Conservation (phyloP, 805 yeast genomes). For the Clavispora carvajalis region DNA sequence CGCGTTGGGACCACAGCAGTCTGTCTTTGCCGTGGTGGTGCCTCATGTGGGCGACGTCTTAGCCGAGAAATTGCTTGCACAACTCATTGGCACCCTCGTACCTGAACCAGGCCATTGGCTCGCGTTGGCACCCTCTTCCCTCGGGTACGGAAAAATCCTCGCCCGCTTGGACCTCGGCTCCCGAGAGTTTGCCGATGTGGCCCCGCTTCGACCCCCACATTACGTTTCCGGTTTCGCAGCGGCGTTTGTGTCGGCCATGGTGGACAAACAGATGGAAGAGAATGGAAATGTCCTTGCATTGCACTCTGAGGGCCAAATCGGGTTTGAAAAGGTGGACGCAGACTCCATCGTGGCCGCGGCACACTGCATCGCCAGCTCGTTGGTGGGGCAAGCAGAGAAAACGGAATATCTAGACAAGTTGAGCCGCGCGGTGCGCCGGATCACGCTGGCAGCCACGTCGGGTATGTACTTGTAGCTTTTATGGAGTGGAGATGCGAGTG, state of each 20-base stretch:
- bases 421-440: constrained; percentile 18
- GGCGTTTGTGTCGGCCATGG: constrained; percentile 28
- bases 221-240: constrained; percentile 56
- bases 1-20: constrained; percentile 8
- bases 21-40: constrained; percentile 18
- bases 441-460: constrained; percentile 21
- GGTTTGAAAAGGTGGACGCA: constrained; percentile 48
- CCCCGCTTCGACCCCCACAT: constrained; percentile 52
- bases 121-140: constrained; percentile 31
- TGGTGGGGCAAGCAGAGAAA: constrained; percentile 3
- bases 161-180: constrained; percentile 17
- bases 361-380: constrained; percentile 1
- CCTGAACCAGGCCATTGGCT: constrained; percentile 19
- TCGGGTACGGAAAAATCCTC: constrained; percentile 26
- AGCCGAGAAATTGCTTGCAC: constrained; percentile 26
- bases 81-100: constrained; percentile 14
- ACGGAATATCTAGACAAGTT: constrained; percentile 11
- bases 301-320: constrained; percentile 60
- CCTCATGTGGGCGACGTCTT: constrained; percentile 35
- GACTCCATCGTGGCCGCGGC: constrained; percentile 37
- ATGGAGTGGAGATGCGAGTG: too few relatives aligned
- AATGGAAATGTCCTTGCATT: constrained; percentile 23
- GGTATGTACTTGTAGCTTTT: constrained; percentile 20
- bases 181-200: constrained; percentile 12
- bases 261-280: not conserved